Evolutionary conservation across 1,139 yeast species (phyloP).

Genomic region (Pichia sp.): DNA sequence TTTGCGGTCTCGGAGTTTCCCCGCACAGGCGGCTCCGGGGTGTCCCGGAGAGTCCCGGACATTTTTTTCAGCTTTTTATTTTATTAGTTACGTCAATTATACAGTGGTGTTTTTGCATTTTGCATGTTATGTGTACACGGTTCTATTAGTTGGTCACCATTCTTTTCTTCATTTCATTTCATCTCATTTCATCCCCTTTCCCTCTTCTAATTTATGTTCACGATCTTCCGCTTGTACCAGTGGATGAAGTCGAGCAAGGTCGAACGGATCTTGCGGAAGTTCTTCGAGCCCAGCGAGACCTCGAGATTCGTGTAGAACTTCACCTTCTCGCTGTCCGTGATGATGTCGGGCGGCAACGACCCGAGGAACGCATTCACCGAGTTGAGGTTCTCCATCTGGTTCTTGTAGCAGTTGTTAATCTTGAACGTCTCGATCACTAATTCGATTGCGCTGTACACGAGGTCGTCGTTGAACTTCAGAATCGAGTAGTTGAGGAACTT

Average conservation of each 20-base stretch:
- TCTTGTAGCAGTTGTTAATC: constrained; percentile 33
- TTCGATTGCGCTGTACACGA: constrained; percentile 72
- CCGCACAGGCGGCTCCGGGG: too few relatives aligned
- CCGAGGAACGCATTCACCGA: constrained; percentile 61
- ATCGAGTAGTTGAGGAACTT: constrained; percentile 63
- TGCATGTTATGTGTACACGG: background rate
- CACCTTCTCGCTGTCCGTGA: constrained; percentile 59
- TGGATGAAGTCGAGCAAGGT: constrained; percentile 70
- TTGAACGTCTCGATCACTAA: constrained; percentile 63
- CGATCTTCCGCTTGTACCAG: constrained; percentile 78
- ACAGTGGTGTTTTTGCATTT: background rate
- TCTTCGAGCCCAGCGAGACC: constrained; percentile 62
- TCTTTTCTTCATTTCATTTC: background rate
- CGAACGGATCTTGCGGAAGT: constrained; percentile 67
- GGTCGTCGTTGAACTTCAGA: constrained; percentile 66
- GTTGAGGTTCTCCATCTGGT: constrained; percentile 38
- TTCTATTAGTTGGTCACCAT: background rate
- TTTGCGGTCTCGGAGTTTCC: too few relatives aligned
- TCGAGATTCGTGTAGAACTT: constrained; percentile 55
- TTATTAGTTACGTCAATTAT: background rate
- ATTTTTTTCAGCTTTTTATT: background rate
- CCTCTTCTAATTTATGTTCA: constrained; percentile 22
- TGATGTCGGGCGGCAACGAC: constrained; percentile 45
- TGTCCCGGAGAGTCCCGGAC: too few relatives aligned
- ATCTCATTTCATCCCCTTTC: background rate